Evolutionary conservation across 495 filamentous ascomycete species (phyloP).

Genomic region (Darksidea phi): DNA sequence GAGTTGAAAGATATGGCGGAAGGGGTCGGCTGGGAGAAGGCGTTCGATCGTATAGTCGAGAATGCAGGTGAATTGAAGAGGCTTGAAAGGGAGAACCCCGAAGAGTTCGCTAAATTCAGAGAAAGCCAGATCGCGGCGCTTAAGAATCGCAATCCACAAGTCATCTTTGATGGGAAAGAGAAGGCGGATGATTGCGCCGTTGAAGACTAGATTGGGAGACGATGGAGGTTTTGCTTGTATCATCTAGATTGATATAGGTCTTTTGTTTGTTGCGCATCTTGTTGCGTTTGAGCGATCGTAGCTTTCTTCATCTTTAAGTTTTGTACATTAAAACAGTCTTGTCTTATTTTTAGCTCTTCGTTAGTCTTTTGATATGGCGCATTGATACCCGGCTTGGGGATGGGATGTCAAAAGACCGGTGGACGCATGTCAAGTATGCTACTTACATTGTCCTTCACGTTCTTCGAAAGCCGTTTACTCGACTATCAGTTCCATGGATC

Average conservation of each 20-base stretch:
- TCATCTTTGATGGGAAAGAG: neutral
- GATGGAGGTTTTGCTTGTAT: too few species aligned
- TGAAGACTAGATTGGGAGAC: conserved; percentile 31
- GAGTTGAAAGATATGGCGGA: conserved; percentile 38
- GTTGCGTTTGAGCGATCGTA: conserved; percentile 2
- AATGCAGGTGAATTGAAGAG: conserved; percentile 42
- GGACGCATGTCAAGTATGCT: too few species aligned
- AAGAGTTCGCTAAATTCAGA: conserved; percentile 31
- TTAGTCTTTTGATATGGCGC: neutral
- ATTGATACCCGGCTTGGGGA: conserved; percentile 3
- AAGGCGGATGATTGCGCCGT: conserved; percentile 21
- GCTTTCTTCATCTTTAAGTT: neutral
- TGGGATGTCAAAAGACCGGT: too few species aligned
- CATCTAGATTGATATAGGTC: too few species aligned
- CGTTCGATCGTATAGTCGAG: conserved; percentile 35
- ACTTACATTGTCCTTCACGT: too few species aligned
- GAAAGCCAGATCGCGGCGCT: conserved; percentile 34
- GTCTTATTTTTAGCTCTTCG: too few species aligned
- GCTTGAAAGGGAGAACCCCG: conserved; percentile 36
- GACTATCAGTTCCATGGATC: too few species aligned
- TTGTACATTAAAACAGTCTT: neutral
- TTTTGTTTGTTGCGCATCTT: too few species aligned
- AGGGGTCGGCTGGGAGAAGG: conserved; percentile 31
- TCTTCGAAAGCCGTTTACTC: too few species aligned
- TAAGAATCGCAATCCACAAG: conserved; percentile 23